Base-by-base conservation (phyloP, 352 stramenopile species). In the Phytophthora lateralis region DNA sequence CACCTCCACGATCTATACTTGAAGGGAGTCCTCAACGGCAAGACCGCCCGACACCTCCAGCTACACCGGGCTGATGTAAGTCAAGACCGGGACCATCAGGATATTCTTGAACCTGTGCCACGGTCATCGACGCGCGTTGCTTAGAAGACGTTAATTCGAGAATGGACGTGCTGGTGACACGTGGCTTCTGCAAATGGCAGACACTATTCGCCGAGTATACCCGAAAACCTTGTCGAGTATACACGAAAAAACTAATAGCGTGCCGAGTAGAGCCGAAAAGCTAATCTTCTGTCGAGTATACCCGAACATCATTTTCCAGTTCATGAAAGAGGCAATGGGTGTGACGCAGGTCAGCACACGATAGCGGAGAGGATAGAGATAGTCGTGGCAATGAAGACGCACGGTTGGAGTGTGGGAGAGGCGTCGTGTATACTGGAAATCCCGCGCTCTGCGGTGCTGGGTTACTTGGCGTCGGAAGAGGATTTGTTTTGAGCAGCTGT, bases 361-460 rank as follows among this genome's bases (percentile, higher is more conserved):
- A 29, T 42, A n/a, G 46, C 8, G 4, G 29, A 53, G 27, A 53
- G 20, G 26, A 53, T 53, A 4, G 29, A 53, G 17, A 18, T 53
- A 7, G 8, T 41, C 14, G 5, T 30, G 9, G n/a, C 15, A 2
- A 18, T 41, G 17, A 41, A 41, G 45, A 7, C 3, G 10, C 14
- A 42, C 1, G 17, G 17, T 5, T 53, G 45, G 26, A 30, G 26
- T 8, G 26, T 30, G 26, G 26, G 26, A 30, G 26, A 30, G 26
- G 26, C 26, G 26, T 30, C 26, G 26, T 4, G 26, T 30, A 9
- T 30, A 9, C 26, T 30, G 26, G 26, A 8, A 6, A 30, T 30
- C 26, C 26, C 26, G 26, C 26, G 26, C 26, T 30, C 26, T 30
- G 7, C 26, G 26, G 0, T 8, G 26, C 26, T 30, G 26, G 26